Percentiles rank a stretch among this genome's conserved stretches.
Evolutionary conservation across 495 filamentous ascomycete genomes (phyloP).

Genomic region (Staphylotrichum longicolle): DNA sequence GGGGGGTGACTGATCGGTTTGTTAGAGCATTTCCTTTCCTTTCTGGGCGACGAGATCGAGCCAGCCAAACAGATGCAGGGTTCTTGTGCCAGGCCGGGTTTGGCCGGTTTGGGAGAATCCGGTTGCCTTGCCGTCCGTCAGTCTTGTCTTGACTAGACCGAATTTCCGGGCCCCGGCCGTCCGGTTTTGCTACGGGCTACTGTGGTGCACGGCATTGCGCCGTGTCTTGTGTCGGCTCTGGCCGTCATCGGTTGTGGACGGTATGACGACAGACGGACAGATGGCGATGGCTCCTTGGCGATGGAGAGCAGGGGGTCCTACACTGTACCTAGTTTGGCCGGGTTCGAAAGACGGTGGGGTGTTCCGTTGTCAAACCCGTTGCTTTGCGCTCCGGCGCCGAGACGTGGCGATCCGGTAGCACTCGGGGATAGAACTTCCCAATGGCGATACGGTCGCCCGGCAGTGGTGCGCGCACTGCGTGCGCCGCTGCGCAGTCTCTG

Average conservation of each 20-base stretch:
- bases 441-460: background rate
- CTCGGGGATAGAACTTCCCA: background rate
- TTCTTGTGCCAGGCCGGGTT: conserved; percentile 5
- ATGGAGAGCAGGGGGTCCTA: background rate
- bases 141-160: conserved; percentile 1
- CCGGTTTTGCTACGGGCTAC: background rate
- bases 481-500: conserved; percentile 24
- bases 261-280: conserved; percentile 8
- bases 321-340: background rate
- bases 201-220: conserved; percentile 7
- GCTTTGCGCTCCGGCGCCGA: background rate
- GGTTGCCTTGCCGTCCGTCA: conserved; percentile 1
- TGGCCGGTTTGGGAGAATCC: conserved; percentile 1
- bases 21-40: background rate
- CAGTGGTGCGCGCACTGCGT: conserved; percentile 22
- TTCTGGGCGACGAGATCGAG: too few species aligned
- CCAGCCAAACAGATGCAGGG: background rate
- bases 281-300: background rate
- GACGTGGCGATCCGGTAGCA: background rate
- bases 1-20: background rate
- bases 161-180: background rate
- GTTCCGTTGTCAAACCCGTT: background rate
- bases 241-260: conserved; percentile 4
- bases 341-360: background rate
- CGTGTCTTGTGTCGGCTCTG: background rate